Base-by-base conservation (phyloP, 192 early-diverging fungal genomes). In the Rhizophagus prolifer region DNA sequence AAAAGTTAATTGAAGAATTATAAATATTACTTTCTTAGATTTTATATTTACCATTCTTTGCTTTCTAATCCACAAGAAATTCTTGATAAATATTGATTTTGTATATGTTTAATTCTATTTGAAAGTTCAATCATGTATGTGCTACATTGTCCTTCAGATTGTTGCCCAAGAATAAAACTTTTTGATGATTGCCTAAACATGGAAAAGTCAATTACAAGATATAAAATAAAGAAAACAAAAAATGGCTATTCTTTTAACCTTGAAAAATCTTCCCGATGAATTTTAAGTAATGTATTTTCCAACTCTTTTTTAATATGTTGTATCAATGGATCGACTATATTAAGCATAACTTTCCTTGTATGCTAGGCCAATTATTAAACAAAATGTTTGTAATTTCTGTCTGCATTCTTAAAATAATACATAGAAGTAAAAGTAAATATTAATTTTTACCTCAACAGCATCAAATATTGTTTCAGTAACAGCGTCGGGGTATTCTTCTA, bases 201-300 rank as follows among this genome's bases (percentile, higher is more conserved):
- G 44, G 12, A 23, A 21, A 64, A 30, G 6, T 25, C 13, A 64
- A 16, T 30, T 64, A 8, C 34, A n/a, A 7, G 36, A 9, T n/a
- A 31, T 28, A 36, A 68, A 5, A 38, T 41, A 12, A 68, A 36
- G 8, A 68, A 36, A 36, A n/a, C n/a, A n/a, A 13, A 19, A 21
- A 68, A 75, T 58, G 5, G 64, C 25, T 63, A 36, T 28, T 67
- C 47, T 61, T 61, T 64, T 28, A 74, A 69, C 81, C 84, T 80
- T 47, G 79, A 80, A 75, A 86, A 87, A 69, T 93, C 92, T 81
- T 92, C 92, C 25, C 82, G 79, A 78, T 93, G 89, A 4, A 93
- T 90, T 79, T 87, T 90, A 14, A 88, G 25, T 31, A 93, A 81
- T 1, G 85, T 81, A 4, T 38, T 60, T 41, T 89, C 86, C 12